Conservation (phyloP, 2,329 filamentous ascomycete species). For the Pseudocercospora ulei region DNA sequence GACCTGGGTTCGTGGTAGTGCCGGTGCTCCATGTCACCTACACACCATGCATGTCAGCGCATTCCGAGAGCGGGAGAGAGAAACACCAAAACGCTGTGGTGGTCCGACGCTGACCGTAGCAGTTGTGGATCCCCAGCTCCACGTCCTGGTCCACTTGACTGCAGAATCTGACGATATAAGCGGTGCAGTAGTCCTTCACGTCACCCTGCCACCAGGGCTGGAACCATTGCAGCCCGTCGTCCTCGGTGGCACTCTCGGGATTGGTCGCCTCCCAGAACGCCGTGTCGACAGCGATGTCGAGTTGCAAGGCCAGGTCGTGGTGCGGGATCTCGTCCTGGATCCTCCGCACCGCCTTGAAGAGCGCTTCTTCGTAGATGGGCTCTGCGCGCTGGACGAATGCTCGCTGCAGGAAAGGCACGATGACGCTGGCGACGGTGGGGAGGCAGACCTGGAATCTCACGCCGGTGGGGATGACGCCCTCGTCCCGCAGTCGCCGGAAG, state of each 20-base stretch:
- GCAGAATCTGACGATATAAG: conserved; percentile 32
- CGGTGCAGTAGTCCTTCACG: conserved; percentile 33
- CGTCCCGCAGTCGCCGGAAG: conserved; percentile 29
- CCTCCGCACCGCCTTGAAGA: conserved; percentile 27
- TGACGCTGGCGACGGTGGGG: conserved; percentile 29
- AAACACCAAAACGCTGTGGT: neutral
- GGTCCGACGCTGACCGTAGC: conserved; percentile 36
- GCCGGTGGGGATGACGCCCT: conserved; percentile 28
- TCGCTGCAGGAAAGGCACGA: conserved; percentile 26
- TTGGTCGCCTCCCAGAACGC: conserved; percentile 30
- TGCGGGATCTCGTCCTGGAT: conserved; percentile 33
- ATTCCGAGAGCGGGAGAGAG: no score
- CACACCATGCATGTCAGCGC: neutral
- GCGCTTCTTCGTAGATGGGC: conserved; percentile 32
- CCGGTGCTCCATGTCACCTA: conserved; percentile 37
- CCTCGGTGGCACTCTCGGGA: conserved; percentile 14
- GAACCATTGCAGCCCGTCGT: conserved; percentile 21
- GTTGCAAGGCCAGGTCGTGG: conserved; percentile 34
- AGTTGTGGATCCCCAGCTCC: conserved; percentile 41
- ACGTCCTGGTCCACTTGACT: conserved; percentile 34
- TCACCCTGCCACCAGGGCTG: conserved; percentile 33
- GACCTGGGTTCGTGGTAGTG: conserved; percentile 42
- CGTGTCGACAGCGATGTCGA: conserved; percentile 34
- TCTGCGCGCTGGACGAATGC: conserved; percentile 30
- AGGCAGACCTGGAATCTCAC: conserved; percentile 34